These are phyloP conservation scores for Trichaptum fuscoviolaceum DNA, from an alignment of 768 basidiomycete species.

Conservation along the genomic window DNA sequence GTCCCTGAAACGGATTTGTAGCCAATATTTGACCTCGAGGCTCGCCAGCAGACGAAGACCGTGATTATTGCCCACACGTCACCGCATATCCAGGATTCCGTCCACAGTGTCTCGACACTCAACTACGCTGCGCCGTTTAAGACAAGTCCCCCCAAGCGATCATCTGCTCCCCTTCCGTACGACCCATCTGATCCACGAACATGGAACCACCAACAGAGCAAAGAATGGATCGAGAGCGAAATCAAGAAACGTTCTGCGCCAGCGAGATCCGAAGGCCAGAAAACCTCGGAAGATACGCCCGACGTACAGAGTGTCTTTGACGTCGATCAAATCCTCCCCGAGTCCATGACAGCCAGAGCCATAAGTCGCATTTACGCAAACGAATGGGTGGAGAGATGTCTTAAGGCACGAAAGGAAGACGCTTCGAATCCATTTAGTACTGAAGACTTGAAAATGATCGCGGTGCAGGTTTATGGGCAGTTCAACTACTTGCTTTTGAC, in stretches of 20 bases:
- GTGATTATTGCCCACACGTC: conserved; percentile 33
- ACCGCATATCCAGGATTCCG: conserved; percentile 30
- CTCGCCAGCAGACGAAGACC: conserved; percentile 24
- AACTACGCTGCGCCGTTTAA: conserved; percentile 31
- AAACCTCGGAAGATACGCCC: conserved; percentile 10
- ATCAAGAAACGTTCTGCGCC: conserved; percentile 5
- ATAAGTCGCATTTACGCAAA: conserved; percentile 25
- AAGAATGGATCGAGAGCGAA: conserved; percentile 21
- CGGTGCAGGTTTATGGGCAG: conserved; percentile 20
- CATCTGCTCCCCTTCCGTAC: conserved; percentile 23
- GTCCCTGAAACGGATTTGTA: conserved; percentile 7
- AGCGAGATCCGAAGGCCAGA: conserved; percentile 8
- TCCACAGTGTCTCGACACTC: conserved; percentile 28
- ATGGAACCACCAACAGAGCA: conserved; percentile 26
- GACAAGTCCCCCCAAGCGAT: conserved; percentile 24
- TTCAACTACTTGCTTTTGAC: conserved; percentile 26
- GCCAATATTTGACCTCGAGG: conserved; percentile 33
- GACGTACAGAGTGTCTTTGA: conserved; percentile 13
- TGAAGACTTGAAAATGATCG: conserved; percentile 8
- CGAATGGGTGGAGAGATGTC: conserved; percentile 26
- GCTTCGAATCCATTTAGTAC: conserved; percentile 11
- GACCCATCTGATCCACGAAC: conserved; percentile 28
- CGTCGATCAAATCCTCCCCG: conserved; percentile 23
- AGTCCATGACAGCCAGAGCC: conserved; percentile 24
- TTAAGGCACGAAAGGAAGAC: conserved; percentile 16